phyloP scores from a whole-genome alignment of 768 basidiomycete genomes.

The Lactarius sanguifluus region DNA sequence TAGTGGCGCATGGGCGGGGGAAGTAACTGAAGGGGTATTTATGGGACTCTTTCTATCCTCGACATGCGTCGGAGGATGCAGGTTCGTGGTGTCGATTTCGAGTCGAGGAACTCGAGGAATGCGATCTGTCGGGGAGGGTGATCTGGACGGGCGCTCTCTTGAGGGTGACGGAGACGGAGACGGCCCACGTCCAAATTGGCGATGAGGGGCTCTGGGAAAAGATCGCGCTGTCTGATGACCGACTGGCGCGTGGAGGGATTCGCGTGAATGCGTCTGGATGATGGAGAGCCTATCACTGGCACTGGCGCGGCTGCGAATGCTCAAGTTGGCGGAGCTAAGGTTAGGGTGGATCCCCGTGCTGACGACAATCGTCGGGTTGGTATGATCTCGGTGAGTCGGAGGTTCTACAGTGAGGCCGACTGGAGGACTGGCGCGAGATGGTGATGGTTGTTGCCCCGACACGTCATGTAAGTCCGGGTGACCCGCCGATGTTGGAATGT shows the following conservation, averaged over 20 bases:
- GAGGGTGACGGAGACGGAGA: neutral
- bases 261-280: conserved; percentile 7
- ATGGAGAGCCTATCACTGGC: conserved; percentile 18
- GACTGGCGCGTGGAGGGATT: neutral
- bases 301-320: conserved; percentile 19
- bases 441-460: neutral
- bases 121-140: conserved; percentile 3
- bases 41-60: neutral
- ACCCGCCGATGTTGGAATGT: conserved; percentile 13
- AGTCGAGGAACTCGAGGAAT: neutral
- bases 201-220: conserved; percentile 7
- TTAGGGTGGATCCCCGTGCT: neutral
- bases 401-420: neutral
- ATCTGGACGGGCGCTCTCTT: conserved; percentile 1
- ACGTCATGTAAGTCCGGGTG: conserved; percentile 4
- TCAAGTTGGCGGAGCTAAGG: conserved; percentile 10
- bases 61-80: neutral
- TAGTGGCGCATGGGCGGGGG: neutral
- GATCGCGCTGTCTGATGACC: conserved; percentile 10
- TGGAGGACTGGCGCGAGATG: neutral
- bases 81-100: neutral
- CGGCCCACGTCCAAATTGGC: conserved; percentile 17
- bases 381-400: neutral
- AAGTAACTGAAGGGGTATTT: neutral
- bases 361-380: neutral